Conservation (phyloP, 129 eudicot species). For the Oenanthe sinensis region DNA sequence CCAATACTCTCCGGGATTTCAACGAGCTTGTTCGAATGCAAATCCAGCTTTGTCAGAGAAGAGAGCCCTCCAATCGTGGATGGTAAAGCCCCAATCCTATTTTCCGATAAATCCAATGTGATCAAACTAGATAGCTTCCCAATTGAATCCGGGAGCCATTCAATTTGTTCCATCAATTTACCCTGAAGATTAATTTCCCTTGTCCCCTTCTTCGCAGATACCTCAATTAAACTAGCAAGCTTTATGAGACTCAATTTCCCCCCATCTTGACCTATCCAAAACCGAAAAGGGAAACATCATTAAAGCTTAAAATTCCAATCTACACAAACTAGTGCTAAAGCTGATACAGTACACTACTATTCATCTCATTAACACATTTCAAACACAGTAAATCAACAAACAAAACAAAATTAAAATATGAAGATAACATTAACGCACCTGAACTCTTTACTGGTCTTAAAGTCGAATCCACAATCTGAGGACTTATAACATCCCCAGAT, state of each 20-base stretch:
- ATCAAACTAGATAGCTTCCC: conserved; percentile 64
- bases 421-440: conserved; percentile 29
- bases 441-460: conserved; percentile 34
- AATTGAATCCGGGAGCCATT: conserved; percentile 89
- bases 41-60: conserved; percentile 54
- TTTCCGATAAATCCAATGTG: conserved; percentile 67
- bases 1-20: conserved; percentile 80
- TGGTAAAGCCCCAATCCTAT: conserved; percentile 51
- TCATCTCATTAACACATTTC: neutral
- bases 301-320: neutral
- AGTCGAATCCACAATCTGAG: conserved; percentile 61
- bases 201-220: conserved; percentile 68
- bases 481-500: conserved; percentile 32
- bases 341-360: neutral
- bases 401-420: neutral
- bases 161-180: conserved; percentile 67
- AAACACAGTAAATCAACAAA: neutral
- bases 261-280: conserved; percentile 48
- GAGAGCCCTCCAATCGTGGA: conserved; percentile 55
- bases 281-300: neutral
- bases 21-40: conserved; percentile 49
- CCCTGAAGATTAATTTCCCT: conserved; percentile 50
- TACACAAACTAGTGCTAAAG: neutral
- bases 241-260: conserved; percentile 70
- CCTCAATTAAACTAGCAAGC: conserved; percentile 76